These are phyloP conservation scores for Beverwykella pulmonaria DNA, from an alignment of 495 filamentous ascomycete genomes.

Conservation along the genomic window DNA sequence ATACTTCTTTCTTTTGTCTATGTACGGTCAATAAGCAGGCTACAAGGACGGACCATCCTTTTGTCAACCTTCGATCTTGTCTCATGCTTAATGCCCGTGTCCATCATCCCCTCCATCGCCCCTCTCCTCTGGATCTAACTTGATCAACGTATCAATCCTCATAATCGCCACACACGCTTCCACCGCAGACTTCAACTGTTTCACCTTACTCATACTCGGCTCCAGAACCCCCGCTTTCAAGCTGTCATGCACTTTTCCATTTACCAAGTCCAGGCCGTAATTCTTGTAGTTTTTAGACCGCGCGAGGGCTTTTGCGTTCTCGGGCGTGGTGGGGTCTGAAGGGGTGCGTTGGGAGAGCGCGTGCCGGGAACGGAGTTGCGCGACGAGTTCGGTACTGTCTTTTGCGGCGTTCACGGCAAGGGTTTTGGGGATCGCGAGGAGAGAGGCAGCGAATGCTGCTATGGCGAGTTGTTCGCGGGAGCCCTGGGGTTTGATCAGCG, in stretches of 20 bases:
- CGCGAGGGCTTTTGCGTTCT: constrained; percentile 82
- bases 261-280: constrained; percentile 89
- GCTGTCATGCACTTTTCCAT: constrained; percentile 88
- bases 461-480: constrained; percentile 98
- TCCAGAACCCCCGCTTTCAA: constrained; percentile 95
- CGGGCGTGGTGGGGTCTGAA: constrained; percentile 56
- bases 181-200: constrained; percentile 96
- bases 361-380: constrained; percentile 92
- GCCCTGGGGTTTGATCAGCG: constrained; percentile 55
- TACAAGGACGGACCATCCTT: no score
- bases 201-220: constrained; percentile 97
- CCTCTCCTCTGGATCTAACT: constrained; percentile 88
- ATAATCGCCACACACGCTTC: constrained; percentile 99
- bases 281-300: constrained; percentile 97
- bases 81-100: constrained; percentile 59
- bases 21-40: no score
- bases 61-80: no score
- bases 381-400: constrained; percentile 91
- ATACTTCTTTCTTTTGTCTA: no score
- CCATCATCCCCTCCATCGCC: constrained; percentile 70
- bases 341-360: constrained; percentile 89
- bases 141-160: constrained; percentile 99
- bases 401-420: constrained; percentile 96
- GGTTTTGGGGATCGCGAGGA: constrained; percentile 95
- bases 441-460: constrained; percentile 91